A percentile compares a stretch with the other conserved stretches of the same genome.
These are phyloP conservation scores for Chlorella vulgaris DNA, from an alignment of 139 green algal genomes.

Conservation along the genomic window DNA sequence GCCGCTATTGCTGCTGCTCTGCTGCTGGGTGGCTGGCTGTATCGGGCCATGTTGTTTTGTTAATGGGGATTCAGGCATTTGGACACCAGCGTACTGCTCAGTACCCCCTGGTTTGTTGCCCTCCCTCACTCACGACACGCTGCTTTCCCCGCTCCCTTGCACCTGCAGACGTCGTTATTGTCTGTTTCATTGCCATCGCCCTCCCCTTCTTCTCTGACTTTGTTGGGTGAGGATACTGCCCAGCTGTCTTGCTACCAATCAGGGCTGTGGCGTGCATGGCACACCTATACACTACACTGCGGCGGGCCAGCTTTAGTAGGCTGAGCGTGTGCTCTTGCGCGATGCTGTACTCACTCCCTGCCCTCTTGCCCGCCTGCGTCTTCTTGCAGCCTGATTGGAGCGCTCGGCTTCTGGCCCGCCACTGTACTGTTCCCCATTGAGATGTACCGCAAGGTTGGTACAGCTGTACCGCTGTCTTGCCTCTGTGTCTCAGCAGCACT, in stretches of 20 bases:
- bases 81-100: background rate
- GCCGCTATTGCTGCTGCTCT: background rate
- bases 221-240: background rate
- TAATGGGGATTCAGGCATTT: background rate
- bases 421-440: conserved; percentile 38
- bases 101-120: background rate
- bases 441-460: conserved; percentile 30
- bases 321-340: no score
- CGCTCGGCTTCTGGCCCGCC: conserved; percentile 34
- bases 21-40: background rate
- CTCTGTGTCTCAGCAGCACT: no score
- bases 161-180: conserved; percentile 11
- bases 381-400: conserved; percentile 24
- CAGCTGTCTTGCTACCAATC: background rate
- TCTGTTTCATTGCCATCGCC: conserved; percentile 13
- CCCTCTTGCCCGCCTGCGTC: background rate
- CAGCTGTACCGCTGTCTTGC: no score
- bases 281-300: background rate
- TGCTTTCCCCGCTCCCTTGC: no score
- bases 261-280: background rate
- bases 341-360: background rate
- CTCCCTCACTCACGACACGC: background rate
- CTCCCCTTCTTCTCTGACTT: conserved; percentile 39
- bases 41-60: background rate
- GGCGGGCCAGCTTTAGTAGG: background rate